phyloP scores from a whole-genome alignment of 306 rosid species.

The Luffa aegyptiaca region DNA sequence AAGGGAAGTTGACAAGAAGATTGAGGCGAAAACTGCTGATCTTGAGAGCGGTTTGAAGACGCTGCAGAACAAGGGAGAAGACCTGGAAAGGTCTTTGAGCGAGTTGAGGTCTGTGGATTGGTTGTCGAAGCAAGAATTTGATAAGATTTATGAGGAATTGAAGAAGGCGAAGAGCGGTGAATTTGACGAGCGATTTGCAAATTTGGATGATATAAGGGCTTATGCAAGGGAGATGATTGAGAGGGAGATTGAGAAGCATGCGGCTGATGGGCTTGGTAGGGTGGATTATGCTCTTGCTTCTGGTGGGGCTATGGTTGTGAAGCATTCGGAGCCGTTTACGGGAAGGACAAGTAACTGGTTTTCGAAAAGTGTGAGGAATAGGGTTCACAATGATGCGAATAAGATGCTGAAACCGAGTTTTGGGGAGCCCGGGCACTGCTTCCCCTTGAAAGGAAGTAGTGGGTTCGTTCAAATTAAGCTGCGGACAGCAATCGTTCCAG shows the following conservation, averaged over 20 bases:
- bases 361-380: constrained; percentile 15
- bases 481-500: constrained; percentile 65
- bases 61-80: constrained; percentile 42
- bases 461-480: constrained; percentile 83
- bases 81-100: constrained; percentile 43
- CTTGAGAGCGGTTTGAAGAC: constrained; percentile 37
- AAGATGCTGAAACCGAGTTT: constrained; percentile 89
- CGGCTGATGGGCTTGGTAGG: constrained; percentile 84
- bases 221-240: constrained; percentile 54
- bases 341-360: constrained; percentile 46
- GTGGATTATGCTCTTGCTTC: constrained; percentile 68
- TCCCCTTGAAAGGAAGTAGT: constrained; percentile 62
- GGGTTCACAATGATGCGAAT: constrained; percentile 42
- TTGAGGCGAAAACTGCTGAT: constrained; percentile 39
- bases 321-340: constrained; percentile 55
- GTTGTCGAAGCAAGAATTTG: constrained; percentile 69
- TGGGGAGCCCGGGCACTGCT: constrained; percentile 95
- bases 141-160: constrained; percentile 43
- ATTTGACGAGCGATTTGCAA: constrained; percentile 23
- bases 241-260: constrained; percentile 80
- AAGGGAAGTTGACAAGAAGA: constrained; percentile 39
- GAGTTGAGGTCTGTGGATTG: constrained; percentile 49
- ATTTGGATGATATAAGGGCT: constrained; percentile 65
- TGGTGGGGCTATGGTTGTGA: constrained; percentile 56
- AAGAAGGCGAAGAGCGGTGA: constrained; percentile 28